Evolutionary conservation across 257 asterid genomes (phyloP), one percentile per base, ranked within the genome.

Genomic region (Plantago elongata): DNA sequence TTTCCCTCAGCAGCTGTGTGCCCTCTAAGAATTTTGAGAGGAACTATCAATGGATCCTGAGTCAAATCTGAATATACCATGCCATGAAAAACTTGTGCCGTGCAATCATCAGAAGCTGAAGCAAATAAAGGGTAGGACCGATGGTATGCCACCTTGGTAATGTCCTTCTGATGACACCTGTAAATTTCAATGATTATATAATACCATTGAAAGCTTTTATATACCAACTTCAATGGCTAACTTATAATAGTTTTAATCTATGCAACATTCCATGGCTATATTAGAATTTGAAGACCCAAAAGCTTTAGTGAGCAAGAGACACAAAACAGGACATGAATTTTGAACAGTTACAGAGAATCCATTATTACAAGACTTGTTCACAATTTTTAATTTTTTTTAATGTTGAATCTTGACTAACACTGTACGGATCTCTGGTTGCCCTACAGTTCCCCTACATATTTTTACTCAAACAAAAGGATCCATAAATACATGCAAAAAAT

Each of bases 61-160:
- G 89, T 93, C 69, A 93, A 71, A 77, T 93, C 97, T 1, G 99
- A 85, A 78, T 87, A 93, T 54, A 89, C 97, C 95, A 80, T 93
- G 38, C 97, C 97, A 47, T 93, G 99, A 61, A 85, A 89, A 48
- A 93, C 83, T 62, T 83, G 85, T 37, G 99, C 85, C 7, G 96
- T 83, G 84, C 88, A 72, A 74, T 93, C 99, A 67, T 93, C 97
- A 13, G 99, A 93, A 77, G 91, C 73, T 6, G 99, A 80, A 16
- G 94, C 96, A 64, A 89, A 93, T 66, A 93, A 63, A 72, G 99
- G 99, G 76, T 87, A 93, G 10, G 96, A 78, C 17, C 90, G 87
- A 75, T 93, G 99, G 75, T 81, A 84, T 54, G 95, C 85, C 51
- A 93, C 97, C 13, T 76, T 69, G 44, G 79, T 89, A 52, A 89